Percentiles rank a stretch among this genome's conserved stretches.
These are phyloP conservation scores for Xylaria digitata DNA, from an alignment of 2,329 filamentous ascomycete species.

Conservation along the genomic window DNA sequence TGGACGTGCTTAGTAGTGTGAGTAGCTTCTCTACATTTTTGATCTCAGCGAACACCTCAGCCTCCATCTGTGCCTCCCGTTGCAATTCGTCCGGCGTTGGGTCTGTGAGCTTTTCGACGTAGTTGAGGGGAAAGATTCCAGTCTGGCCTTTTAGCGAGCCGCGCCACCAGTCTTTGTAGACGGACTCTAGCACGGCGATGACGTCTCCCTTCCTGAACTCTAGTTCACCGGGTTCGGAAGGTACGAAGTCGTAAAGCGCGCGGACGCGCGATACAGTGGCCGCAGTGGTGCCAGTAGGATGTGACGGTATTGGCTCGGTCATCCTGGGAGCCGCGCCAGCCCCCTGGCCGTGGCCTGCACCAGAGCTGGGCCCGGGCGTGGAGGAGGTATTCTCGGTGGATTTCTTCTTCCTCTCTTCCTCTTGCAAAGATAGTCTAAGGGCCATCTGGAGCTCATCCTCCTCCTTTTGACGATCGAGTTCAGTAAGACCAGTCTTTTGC, in stretches of 20 bases:
- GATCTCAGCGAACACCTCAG: slow-evolving; percentile 73
- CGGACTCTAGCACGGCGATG: slow-evolving; percentile 95
- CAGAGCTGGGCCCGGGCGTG: slow-evolving; percentile 50
- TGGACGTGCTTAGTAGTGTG: slow-evolving; percentile 89
- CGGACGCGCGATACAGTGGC: slow-evolving; percentile 95
- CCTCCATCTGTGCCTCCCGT: slow-evolving; percentile 95
- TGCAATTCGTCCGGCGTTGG: slow-evolving; percentile 95
- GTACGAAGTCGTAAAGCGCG: slow-evolving; percentile 93
- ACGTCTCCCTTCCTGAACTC: slow-evolving; percentile 97
- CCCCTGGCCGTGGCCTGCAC: slow-evolving; percentile 45
- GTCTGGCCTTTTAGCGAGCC: slow-evolving; percentile 93
- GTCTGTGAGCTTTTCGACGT: slow-evolving; percentile 96
- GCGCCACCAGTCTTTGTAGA: slow-evolving; percentile 99
- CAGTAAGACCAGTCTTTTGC: slow-evolving; percentile 90
- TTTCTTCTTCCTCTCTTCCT: slow-evolving; percentile 76
- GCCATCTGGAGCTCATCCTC: slow-evolving; percentile 98
- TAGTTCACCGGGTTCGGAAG: slow-evolving; percentile 92
- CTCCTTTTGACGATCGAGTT: slow-evolving; percentile 90
- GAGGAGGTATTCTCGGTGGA: slow-evolving; percentile 47
- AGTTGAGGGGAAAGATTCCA: slow-evolving; percentile 98
- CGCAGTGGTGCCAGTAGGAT: slow-evolving; percentile 87
- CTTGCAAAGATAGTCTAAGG: slow-evolving; percentile 89
- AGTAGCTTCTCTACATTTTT: slow-evolving; percentile 77
- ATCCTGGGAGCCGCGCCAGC: slow-evolving; percentile 45
- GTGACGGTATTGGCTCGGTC: slow-evolving; percentile 63